These are phyloP conservation scores for Talaromyces nanjingensis DNA, from an alignment of 495 filamentous ascomycete genomes.

Conservation along the genomic window DNA sequence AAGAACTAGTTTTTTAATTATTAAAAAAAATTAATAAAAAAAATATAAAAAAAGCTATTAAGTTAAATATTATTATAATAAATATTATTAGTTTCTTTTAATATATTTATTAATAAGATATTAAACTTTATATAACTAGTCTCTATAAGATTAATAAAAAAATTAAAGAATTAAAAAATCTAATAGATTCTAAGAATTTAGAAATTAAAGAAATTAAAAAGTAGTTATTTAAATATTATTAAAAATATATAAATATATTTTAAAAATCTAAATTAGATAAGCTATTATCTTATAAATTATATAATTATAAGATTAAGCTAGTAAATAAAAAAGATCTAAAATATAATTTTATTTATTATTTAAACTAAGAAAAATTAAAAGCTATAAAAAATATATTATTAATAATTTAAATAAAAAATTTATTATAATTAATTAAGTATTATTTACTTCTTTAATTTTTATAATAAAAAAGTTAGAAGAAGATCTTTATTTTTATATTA, in stretches of 20 bases:
- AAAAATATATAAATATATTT: constrained; percentile 1
- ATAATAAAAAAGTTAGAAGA: background rate
- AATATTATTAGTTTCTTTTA: too few relatives aligned
- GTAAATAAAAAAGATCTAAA: background rate
- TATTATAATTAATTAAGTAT: background rate
- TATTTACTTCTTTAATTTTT: constrained; percentile 1
- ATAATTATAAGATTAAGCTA: constrained; percentile 7
- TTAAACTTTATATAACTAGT: background rate
- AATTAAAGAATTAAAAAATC: constrained; percentile 1
- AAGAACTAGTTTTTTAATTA: too few relatives aligned
- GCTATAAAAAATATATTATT: constrained; percentile 4
- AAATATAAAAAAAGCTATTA: too few relatives aligned
- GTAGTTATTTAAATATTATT: background rate
- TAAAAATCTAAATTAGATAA: constrained; percentile 1
- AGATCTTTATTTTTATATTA: constrained; percentile 5
- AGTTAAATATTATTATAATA: too few relatives aligned
- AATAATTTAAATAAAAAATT: constrained; percentile 1
- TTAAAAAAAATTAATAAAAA: too few relatives aligned
- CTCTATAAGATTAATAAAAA: too few relatives aligned
- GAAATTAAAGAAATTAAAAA: background rate
- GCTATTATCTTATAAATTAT: background rate
- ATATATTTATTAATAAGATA: too few relatives aligned
- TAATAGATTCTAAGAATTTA: background rate
- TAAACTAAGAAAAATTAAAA: background rate
- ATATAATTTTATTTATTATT: background rate